A percentile compares a stretch with the other conserved stretches of the same genome.
Evolutionary conservation across 2,329 filamentous ascomycete genomes (phyloP).

Genomic region (Talaromyces sp.): DNA sequence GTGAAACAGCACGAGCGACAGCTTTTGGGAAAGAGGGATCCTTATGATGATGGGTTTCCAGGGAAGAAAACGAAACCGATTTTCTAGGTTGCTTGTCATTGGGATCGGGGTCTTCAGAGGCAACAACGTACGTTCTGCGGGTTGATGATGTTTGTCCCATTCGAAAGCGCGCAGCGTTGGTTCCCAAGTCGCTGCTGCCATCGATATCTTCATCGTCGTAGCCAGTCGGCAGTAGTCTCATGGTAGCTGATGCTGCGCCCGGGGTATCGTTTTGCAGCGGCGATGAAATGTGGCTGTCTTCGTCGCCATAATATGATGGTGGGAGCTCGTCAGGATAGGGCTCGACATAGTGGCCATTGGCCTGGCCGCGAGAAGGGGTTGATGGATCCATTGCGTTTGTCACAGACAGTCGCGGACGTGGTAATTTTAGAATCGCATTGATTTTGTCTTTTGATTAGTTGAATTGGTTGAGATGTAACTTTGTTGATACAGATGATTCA

Average conservation of each 20-base stretch:
- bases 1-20: slow-evolving; percentile 11
- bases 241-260: slow-evolving; percentile 30
- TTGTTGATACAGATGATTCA: neutral
- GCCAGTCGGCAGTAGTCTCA: slow-evolving; percentile 42
- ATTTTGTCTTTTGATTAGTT: neutral
- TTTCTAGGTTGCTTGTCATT: neutral
- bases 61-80: slow-evolving; percentile 14
- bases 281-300: slow-evolving; percentile 28
- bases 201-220: slow-evolving; percentile 32
- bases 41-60: slow-evolving; percentile 14
- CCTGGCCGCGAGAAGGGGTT: slow-evolving; percentile 20
- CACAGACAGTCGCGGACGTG: slow-evolving; percentile 5
- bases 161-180: slow-evolving; percentile 24
- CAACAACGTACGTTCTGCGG: slow-evolving; percentile 36
- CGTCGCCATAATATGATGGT: slow-evolving; percentile 27
- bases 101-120: neutral
- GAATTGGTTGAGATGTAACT: neutral
- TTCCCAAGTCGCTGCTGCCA: slow-evolving; percentile 22
- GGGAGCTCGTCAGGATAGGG: slow-evolving; percentile 42
- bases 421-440: neutral
- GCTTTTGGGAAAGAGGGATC: slow-evolving; percentile 12
- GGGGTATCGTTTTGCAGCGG: slow-evolving; percentile 23
- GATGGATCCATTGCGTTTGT: slow-evolving; percentile 16
- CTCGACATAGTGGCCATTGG: slow-evolving; percentile 18
- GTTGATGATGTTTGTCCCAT: slow-evolving; percentile 25